phyloP scores from a whole-genome alignment of 2,329 filamentous ascomycete genomes.

The Biscogniauxia marginata region DNA sequence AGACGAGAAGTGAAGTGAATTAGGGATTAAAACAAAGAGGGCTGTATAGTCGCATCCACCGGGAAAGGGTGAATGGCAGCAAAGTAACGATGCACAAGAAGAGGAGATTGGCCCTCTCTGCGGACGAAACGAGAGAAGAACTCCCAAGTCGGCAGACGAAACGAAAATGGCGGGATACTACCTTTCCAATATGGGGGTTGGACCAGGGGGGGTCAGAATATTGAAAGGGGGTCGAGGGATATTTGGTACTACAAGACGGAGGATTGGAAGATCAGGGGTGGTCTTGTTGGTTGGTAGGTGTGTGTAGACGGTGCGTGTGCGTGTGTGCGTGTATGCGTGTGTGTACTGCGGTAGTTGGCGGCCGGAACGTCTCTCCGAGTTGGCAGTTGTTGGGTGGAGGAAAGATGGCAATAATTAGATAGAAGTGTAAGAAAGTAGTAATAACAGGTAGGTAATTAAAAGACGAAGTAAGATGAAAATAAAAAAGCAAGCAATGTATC shows the following conservation, averaged over 20 bases:
- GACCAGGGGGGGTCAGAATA: slow-evolving; percentile 1
- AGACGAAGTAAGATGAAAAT: too few relatives aligned
- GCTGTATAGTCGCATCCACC: background rate
- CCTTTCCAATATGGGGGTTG: background rate
- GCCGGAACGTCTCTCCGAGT: too few relatives aligned
- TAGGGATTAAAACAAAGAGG: background rate
- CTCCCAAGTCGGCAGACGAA: background rate
- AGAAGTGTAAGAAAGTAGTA: too few relatives aligned
- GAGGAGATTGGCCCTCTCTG: background rate
- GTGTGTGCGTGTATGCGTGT: too few relatives aligned
- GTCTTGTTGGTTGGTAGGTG: background rate
- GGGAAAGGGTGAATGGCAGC: background rate
- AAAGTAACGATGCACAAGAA: background rate
- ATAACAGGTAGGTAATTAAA: too few relatives aligned
- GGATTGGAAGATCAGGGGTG: background rate
- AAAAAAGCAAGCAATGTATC: too few relatives aligned
- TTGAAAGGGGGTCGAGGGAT: background rate
- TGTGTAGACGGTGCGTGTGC: too few relatives aligned
- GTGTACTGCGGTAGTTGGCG: too few relatives aligned
- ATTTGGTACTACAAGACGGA: background rate
- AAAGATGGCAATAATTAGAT: too few relatives aligned
- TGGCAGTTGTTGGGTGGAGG: too few relatives aligned
- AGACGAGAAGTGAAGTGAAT: slow-evolving; percentile 1
- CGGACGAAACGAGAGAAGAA: background rate
- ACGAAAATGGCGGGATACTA: slow-evolving; percentile 3